Evolutionary conservation across 345 rosid genomes (phyloP).

Genomic region (Bruguiera sexangula): DNA sequence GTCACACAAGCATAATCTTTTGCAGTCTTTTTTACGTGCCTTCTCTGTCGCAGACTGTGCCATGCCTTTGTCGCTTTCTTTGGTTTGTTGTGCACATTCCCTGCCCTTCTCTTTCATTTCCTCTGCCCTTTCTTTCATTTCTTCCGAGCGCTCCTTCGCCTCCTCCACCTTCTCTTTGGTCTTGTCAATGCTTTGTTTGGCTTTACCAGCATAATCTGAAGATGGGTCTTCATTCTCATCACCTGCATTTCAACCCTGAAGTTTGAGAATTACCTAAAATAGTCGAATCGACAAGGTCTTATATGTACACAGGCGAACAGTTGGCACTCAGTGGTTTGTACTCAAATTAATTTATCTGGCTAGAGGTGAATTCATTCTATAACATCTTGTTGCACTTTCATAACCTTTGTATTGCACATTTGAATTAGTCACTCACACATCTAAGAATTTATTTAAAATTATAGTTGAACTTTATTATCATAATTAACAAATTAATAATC

Average conservation of each 20-base stretch:
- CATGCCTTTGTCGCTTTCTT: slow-evolving; percentile 14
- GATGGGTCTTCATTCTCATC: slow-evolving; percentile 16
- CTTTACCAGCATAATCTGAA: slow-evolving; percentile 8
- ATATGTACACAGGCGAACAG: neutral
- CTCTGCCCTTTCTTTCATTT: slow-evolving; percentile 13
- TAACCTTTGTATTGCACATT: too few relatives aligned
- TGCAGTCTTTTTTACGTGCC: too few relatives aligned
- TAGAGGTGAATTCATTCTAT: slow-evolving; percentile 1
- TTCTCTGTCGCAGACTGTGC: too few relatives aligned
- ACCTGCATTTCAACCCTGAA: slow-evolving; percentile 23
- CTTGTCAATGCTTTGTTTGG: slow-evolving; percentile 4
- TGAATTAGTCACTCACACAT: too few relatives aligned
- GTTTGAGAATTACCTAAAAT: neutral
- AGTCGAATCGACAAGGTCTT: neutral
- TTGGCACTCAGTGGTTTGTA: neutral
- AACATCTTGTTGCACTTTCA: neutral
- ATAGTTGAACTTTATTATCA: too few relatives aligned
- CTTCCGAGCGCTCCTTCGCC: neutral
- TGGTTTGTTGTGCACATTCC: slow-evolving; percentile 16
- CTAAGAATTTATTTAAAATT: too few relatives aligned
- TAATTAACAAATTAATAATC: too few relatives aligned
- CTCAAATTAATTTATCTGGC: slow-evolving; percentile 2
- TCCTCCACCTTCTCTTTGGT: slow-evolving; percentile 2
- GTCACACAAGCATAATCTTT: too few relatives aligned
- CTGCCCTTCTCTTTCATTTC: slow-evolving; percentile 26